Conservation (phyloP, 2,329 filamentous ascomycete genomes). For the Penicillium sp. region DNA sequence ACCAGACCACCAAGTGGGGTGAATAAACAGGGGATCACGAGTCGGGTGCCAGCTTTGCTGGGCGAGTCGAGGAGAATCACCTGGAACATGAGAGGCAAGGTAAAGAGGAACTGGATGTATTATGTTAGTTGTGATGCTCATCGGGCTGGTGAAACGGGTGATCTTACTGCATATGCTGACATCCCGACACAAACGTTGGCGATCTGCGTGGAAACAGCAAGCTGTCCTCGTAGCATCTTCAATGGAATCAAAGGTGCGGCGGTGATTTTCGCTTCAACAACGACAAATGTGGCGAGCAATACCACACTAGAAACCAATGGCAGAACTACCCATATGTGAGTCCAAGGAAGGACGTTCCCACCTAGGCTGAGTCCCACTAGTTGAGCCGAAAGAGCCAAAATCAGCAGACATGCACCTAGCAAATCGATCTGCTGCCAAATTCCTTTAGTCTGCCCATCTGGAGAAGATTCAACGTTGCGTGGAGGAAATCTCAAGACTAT, state of each 20-base stretch:
- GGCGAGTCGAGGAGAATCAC: conserved; percentile 44
- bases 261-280: conserved; percentile 42
- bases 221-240: conserved; percentile 54
- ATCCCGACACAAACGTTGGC: conserved; percentile 62
- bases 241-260: conserved; percentile 47
- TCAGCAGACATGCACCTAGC: conserved; percentile 55
- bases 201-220: conserved; percentile 56
- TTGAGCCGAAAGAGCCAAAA: conserved; percentile 58
- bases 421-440: conserved; percentile 60
- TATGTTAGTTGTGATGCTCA: neutral
- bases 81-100: conserved; percentile 47
- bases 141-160: neutral
- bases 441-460: neutral
- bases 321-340: conserved; percentile 40
- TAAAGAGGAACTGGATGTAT: conserved; percentile 45
- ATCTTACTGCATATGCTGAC: conserved; percentile 60
- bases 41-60: conserved; percentile 44
- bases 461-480: neutral
- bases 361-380: conserved; percentile 47
- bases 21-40: conserved; percentile 47
- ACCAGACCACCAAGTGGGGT: conserved; percentile 46
- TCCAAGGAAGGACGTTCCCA: conserved; percentile 48
- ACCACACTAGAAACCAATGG: conserved; percentile 40
- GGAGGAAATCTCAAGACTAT: conserved; percentile 53
- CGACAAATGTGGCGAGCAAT: conserved; percentile 39